Evolutionary conservation across 2,329 filamentous ascomycete genomes (phyloP), one percentile per base, ranked within the genome.

Genomic region (Tolypocladium sp.): DNA sequence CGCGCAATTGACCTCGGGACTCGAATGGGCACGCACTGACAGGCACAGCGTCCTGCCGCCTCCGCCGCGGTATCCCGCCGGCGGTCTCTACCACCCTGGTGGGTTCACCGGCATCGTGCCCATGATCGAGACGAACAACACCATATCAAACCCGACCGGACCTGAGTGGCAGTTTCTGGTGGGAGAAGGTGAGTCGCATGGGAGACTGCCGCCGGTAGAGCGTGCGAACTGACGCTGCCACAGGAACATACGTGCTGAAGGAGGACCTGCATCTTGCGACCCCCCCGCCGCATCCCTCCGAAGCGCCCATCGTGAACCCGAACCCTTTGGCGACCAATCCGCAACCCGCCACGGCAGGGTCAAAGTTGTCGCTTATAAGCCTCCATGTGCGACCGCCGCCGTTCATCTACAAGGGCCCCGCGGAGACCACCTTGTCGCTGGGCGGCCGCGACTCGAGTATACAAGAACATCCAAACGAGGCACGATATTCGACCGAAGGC

Each of bases 101-200:
- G 85, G 85, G 64, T 83, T 86, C 68, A 86, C 86, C 62, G 82
- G 87, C 71, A 80, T 85, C 57, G 80, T 85, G 42, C 88, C 89
- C 42, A 84, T 96, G 73, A 88, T 96, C 69, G 94, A 99, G 81
- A 97, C 93, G 58, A 96, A 94, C 75, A 99, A 97, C 71, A 88
- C 86, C 44, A 78, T 99, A 62, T 85, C 84, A 59, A 89, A 90
- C 67, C 93, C 91, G 30, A 85, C 86, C 41, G 90, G 90, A 6
- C 84, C 90, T 30, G 92, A 96, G 67, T 91, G 91, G 74, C 90
- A 95, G 71, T 87, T 99, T 65, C 86, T 96, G 51, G 92, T 93
- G 55, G 94, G 93, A 73, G 94, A 99, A 85, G 94, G 92, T 90
- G 60, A 62, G 64, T 58, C n/a, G 25, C 22, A 35, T 17, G 10